phyloP scores from a whole-genome alignment of 768 basidiomycete genomes.

The Suillus subaureus region DNA sequence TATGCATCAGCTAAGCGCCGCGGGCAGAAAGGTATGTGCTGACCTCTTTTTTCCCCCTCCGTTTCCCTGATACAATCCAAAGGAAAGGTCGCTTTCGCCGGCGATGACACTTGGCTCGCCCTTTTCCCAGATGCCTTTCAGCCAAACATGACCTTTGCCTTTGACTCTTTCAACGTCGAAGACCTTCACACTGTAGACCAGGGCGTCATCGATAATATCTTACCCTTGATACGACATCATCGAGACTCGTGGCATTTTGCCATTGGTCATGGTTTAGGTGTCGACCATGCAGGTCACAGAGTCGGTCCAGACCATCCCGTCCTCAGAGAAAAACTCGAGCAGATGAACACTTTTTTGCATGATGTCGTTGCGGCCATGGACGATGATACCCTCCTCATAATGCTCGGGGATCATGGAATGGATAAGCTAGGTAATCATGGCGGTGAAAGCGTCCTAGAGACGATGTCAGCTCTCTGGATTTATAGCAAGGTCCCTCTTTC shows the following conservation, averaged over 20 bases:
- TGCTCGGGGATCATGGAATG: conserved; percentile 98
- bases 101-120: conserved; percentile 96
- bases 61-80: conserved; percentile 18
- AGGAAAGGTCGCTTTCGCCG: conserved; percentile 81
- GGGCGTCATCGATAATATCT: conserved; percentile 82
- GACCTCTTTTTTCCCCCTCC: not conserved
- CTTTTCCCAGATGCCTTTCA: conserved; percentile 81
- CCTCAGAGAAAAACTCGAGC: conserved; percentile 83
- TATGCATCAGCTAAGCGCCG: conserved; percentile 65
- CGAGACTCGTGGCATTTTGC: conserved; percentile 74
- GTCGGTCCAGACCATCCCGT: conserved; percentile 86
- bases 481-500: conserved; percentile 79
- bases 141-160: conserved; percentile 76
- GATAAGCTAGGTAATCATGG: conserved; percentile 94
- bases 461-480: conserved; percentile 86
- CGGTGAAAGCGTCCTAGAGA: conserved; percentile 85
- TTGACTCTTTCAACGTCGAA: conserved; percentile 98
- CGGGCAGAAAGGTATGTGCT: conserved; percentile 59
- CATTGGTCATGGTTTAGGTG: conserved; percentile 92
- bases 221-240: conserved; percentile 67
- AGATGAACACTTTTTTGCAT: conserved; percentile 83
- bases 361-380: conserved; percentile 76
- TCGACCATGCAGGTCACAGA: conserved; percentile 95
- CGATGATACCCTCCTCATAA: conserved; percentile 86
- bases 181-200: conserved; percentile 95